A percentile compares a stretch with the other conserved stretches of the same genome.
Evolutionary conservation across 2,329 filamentous ascomycete genomes (phyloP).

Genomic region (Paecilomyces niveus): DNA sequence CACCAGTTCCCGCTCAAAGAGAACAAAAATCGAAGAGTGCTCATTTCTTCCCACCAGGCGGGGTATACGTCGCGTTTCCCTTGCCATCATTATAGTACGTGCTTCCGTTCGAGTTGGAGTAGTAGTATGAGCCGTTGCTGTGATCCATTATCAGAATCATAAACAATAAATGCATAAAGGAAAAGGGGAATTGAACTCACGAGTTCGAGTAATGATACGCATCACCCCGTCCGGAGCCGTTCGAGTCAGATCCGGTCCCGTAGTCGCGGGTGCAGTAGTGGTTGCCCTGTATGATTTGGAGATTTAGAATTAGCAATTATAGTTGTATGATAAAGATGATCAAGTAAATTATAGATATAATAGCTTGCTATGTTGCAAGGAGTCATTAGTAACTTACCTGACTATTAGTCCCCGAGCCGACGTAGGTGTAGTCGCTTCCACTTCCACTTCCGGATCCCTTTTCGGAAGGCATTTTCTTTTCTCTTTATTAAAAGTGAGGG

Average conservation of each 20-base stretch:
- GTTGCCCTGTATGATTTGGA: slow-evolving; percentile 48
- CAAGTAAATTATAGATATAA: too few relatives aligned
- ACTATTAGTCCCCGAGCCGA: slow-evolving; percentile 53
- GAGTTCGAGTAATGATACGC: slow-evolving; percentile 58
- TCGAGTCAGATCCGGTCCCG: slow-evolving; percentile 48
- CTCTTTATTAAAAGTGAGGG: neutral
- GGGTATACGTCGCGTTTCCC: slow-evolving; percentile 55
- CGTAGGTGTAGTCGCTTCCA: slow-evolving; percentile 31
- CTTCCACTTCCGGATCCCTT: neutral
- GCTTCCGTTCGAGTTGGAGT: slow-evolving; percentile 61
- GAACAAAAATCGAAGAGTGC: neutral
- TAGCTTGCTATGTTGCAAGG: too few relatives aligned
- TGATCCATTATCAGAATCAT: neutral
- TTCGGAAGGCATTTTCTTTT: neutral
- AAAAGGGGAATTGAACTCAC: slow-evolving; percentile 22
- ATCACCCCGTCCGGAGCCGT: slow-evolving; percentile 40
- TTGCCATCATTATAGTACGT: slow-evolving; percentile 60
- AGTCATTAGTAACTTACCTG: too few relatives aligned
- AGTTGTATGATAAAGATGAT: too few relatives aligned
- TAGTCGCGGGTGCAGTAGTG: slow-evolving; percentile 62
- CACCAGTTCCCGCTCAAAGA: too few relatives aligned
- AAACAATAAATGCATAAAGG: neutral
- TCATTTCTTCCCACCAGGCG: slow-evolving; percentile 39
- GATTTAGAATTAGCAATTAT: neutral
- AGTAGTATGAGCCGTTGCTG: slow-evolving; percentile 64